Conservation (phyloP, 768 basidiomycete species). For the Suillus tomentosus region DNA sequence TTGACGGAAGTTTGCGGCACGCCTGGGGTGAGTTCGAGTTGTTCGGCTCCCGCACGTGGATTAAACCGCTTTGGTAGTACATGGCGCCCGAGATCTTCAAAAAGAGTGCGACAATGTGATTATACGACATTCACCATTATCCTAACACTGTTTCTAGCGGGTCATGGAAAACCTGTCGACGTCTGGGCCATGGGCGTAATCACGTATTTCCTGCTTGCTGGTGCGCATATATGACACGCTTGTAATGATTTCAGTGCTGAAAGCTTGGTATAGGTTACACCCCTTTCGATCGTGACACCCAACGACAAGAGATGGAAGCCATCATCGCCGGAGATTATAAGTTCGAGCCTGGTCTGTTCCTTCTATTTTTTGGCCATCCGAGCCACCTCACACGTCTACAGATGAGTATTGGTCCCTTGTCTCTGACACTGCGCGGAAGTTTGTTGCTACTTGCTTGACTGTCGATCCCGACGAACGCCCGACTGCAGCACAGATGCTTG, state of each 20-base stretch:
- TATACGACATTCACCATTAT: neutral
- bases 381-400: slow-evolving; percentile 22
- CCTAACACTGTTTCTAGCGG: slow-evolving; percentile 47
- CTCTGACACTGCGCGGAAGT: slow-evolving; percentile 79
- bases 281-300: slow-evolving; percentile 92
- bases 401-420: slow-evolving; percentile 87
- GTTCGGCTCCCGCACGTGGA: neutral
- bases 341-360: slow-evolving; percentile 66
- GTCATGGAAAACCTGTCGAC: slow-evolving; percentile 94
- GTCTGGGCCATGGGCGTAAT: slow-evolving; percentile 99
- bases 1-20: slow-evolving; percentile 97
- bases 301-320: slow-evolving; percentile 90
- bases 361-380: neutral
- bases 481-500: slow-evolving; percentile 71
- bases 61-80: slow-evolving; percentile 48
- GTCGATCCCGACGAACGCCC: slow-evolving; percentile 80
- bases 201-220: slow-evolving; percentile 91
- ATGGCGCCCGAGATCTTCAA: slow-evolving; percentile 98
- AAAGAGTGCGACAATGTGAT: slow-evolving; percentile 57
- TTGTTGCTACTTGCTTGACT: slow-evolving; percentile 82
- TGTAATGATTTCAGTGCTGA: neutral
- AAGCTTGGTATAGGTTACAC: slow-evolving; percentile 67
- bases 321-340: slow-evolving; percentile 93
- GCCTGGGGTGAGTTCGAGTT: slow-evolving; percentile 60
- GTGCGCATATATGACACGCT: slow-evolving; percentile 25